phyloP scores from a whole-genome alignment of 306 rosid species.

The Hippophae rhamnoides region DNA sequence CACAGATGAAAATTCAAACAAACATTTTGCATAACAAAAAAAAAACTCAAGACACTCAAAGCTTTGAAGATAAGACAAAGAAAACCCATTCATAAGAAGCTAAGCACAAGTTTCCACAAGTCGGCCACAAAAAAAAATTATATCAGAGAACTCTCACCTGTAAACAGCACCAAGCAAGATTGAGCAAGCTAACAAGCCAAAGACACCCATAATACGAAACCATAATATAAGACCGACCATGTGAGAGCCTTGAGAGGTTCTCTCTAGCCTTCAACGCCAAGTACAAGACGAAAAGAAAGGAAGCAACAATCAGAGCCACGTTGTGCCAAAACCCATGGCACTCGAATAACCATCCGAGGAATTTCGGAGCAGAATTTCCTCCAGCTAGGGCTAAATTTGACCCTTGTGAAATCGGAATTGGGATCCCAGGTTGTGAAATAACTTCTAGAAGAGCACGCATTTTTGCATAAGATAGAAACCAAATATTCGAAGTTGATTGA shows the following conservation, averaged over 20 bases:
- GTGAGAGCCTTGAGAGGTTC: constrained; percentile 38
- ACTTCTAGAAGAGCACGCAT: constrained; percentile 29
- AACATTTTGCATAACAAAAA: no score
- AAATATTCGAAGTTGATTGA: constrained; percentile 1
- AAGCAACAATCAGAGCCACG: constrained; percentile 26
- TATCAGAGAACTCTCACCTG: constrained; percentile 43
- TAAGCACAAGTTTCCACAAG: not conserved
- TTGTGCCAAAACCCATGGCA: constrained; percentile 67
- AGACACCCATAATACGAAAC: constrained; percentile 40
- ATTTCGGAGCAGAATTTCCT: constrained; percentile 22
- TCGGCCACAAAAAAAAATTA: not conserved
- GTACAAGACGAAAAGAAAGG: constrained; percentile 34
- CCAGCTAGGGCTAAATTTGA: constrained; percentile 19
- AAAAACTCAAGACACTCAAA: no score
- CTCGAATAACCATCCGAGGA: constrained; percentile 39
- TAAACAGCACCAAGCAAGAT: constrained; percentile 61
- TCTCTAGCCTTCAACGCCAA: constrained; percentile 38
- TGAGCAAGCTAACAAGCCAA: constrained; percentile 51
- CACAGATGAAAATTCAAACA: no score
- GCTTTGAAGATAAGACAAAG: no score
- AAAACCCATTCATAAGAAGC: no score
- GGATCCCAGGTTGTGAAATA: constrained; percentile 32
- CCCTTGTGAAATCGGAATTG: constrained; percentile 16
- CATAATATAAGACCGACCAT: constrained; percentile 50
- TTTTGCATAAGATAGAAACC: not conserved